Percentiles rank a stretch among this genome's conserved stretches.
Conservation (phyloP, 2,329 filamentous ascomycete genomes). For the Hymenoscyphus repandus region DNA sequence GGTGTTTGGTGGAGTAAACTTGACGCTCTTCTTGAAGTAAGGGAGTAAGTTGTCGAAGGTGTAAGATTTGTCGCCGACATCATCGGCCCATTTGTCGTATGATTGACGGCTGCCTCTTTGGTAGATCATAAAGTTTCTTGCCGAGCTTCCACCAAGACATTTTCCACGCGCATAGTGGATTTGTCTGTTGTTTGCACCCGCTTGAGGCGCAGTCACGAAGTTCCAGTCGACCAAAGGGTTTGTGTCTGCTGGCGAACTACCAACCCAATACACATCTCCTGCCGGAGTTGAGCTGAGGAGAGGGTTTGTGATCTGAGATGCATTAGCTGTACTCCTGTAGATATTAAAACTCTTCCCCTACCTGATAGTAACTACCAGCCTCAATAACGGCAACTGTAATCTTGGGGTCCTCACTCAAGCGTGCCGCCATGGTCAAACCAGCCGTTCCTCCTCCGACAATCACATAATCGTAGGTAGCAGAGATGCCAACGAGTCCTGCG, state of each 20-base stretch:
- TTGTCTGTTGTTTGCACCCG: background rate
- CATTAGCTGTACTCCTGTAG: no score
- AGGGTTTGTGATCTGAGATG: no score
- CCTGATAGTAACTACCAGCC: conserved; percentile 33
- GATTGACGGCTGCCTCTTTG: conserved; percentile 34
- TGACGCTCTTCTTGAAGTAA: conserved; percentile 37
- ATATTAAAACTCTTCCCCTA: no score
- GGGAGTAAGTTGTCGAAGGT: conserved; percentile 41
- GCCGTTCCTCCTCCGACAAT: conserved; percentile 44
- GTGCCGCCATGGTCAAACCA: conserved; percentile 38
- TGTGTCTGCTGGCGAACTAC: background rate
- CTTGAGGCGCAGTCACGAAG: conserved; percentile 9
- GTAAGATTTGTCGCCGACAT: conserved; percentile 39
- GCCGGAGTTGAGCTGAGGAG: conserved; percentile 13
- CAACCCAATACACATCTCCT: conserved; percentile 14
- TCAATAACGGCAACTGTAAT: conserved; percentile 37
- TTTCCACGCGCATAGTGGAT: conserved; percentile 18
- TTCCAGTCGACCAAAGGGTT: conserved; percentile 14
- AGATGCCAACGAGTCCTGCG: no score
- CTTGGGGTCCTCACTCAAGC: conserved; percentile 37
- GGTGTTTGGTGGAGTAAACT: conserved; percentile 29
- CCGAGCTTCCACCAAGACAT: conserved; percentile 34
- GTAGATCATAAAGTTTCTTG: conserved; percentile 37
- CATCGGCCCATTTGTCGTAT: conserved; percentile 39
- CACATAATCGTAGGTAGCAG: no score